Percentiles rank a stretch among this genome's conserved stretches.
Evolutionary conservation across 2,329 filamentous ascomycete genomes (phyloP).

Genomic region (Ceratocystis variospora): DNA sequence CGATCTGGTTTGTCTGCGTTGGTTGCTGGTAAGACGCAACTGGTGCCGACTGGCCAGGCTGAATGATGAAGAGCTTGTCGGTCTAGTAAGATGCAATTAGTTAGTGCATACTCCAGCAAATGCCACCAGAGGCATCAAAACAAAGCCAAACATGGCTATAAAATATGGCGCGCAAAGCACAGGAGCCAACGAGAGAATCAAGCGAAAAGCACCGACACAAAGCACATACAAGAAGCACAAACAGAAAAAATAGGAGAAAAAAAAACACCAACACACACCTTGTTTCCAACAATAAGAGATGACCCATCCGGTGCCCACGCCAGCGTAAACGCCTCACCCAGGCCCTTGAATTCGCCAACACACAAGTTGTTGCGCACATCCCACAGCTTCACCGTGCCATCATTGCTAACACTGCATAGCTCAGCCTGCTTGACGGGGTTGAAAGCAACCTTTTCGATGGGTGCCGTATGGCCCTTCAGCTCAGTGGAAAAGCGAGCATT

Average conservation of each 20-base stretch:
- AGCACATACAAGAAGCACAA: not conserved
- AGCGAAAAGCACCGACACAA: not conserved
- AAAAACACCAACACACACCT: constrained; percentile 34
- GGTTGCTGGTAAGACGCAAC: constrained; percentile 46
- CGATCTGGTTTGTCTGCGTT: constrained; percentile 56
- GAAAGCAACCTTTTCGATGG: constrained; percentile 64
- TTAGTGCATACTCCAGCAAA: not conserved
- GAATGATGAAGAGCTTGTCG: constrained; percentile 49
- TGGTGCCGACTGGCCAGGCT: constrained; percentile 42
- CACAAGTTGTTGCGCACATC: constrained; percentile 61
- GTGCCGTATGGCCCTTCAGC: constrained; percentile 50
- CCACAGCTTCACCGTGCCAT: constrained; percentile 67
- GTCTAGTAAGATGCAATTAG: constrained; percentile 30
- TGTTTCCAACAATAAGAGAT: constrained; percentile 57
- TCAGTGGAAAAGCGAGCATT: constrained; percentile 64
- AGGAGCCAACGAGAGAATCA: too few relatives aligned
- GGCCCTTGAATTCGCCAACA: constrained; percentile 52
- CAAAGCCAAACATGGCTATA: not conserved
- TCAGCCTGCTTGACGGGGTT: constrained; percentile 65
- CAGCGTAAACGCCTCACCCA: constrained; percentile 55
- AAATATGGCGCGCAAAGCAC: too few relatives aligned
- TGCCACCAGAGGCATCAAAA: not conserved
- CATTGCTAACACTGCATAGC: constrained; percentile 58
- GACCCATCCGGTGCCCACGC: constrained; percentile 61
- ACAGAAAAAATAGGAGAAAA: not conserved